Evolutionary conservation across 164 flowering plant genomes (phyloP).

Genomic region (Chimonanthus salicifolius): DNA sequence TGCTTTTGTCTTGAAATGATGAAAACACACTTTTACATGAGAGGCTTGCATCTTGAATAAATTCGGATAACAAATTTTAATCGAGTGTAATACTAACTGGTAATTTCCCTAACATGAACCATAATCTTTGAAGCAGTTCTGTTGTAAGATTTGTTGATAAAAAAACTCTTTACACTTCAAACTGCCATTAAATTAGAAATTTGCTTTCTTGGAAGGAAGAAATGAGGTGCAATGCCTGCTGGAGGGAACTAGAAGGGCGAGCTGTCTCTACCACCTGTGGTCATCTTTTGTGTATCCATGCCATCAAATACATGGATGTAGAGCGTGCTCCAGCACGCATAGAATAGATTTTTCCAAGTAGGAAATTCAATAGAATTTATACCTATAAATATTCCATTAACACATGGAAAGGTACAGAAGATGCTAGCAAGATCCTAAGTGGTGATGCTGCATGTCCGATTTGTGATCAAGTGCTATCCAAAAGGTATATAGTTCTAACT

Average conservation of each 20-base stretch:
- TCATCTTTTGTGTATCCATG: slow-evolving; percentile 74
- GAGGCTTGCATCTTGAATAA: slow-evolving; percentile 28
- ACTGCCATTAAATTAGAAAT: background rate
- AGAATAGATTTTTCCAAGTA: background rate
- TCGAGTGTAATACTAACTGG: slow-evolving; percentile 52
- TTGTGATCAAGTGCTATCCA: slow-evolving; percentile 96
- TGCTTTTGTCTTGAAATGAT: background rate
- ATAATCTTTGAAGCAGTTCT: slow-evolving; percentile 47
- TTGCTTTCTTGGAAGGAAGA: slow-evolving; percentile 14
- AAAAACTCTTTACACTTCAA: background rate
- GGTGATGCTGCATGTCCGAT: slow-evolving; percentile 93
- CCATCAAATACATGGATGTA: background rate
- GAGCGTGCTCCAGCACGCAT: background rate
- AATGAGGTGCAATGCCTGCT: slow-evolving; percentile 94
- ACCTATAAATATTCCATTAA: slow-evolving; percentile 30
- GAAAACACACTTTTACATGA: slow-evolving; percentile 6
- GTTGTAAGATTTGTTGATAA: slow-evolving; percentile 29
- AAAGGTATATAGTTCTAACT: slow-evolving; percentile 42
- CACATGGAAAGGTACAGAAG: slow-evolving; percentile 64
- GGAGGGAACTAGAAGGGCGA: slow-evolving; percentile 85
- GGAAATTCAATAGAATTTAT: background rate
- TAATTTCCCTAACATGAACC: slow-evolving; percentile 51
- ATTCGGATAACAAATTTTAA: slow-evolving; percentile 26
- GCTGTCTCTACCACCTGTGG: slow-evolving; percentile 81
- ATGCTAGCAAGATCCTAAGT: slow-evolving; percentile 86